Evolutionary conservation across 768 basidiomycete genomes (phyloP).

Genomic region (Baorangia bicolor): DNA sequence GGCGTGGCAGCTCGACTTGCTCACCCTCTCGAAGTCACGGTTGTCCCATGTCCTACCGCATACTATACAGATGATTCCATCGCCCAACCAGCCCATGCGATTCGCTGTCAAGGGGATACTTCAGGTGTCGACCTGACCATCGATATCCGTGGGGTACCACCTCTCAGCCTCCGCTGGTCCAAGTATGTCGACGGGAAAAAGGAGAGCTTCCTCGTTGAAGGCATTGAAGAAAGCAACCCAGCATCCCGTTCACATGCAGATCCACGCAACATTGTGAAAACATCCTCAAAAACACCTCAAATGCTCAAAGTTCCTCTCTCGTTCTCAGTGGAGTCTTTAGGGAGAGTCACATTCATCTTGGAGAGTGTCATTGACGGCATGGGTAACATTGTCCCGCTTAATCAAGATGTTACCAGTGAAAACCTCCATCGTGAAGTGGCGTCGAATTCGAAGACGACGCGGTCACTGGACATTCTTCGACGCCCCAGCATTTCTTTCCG

Average conservation of each 20-base stretch:
- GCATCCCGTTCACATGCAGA: conserved; percentile 30
- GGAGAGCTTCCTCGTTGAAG: conserved; percentile 79
- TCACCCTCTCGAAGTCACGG: conserved; percentile 57
- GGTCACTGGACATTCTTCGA: conserved; percentile 68
- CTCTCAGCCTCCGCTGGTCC: conserved; percentile 75
- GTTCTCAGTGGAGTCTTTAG: conserved; percentile 59
- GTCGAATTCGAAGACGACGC: conserved; percentile 46
- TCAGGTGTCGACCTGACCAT: conserved; percentile 56
- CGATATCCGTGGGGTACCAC: conserved; percentile 70
- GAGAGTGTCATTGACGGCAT: conserved; percentile 82
- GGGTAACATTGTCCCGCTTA: conserved; percentile 67
- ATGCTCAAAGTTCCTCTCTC: conserved; percentile 67
- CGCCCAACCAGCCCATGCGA: conserved; percentile 36
- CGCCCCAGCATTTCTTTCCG: conserved; percentile 73
- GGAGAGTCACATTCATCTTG: conserved; percentile 69
- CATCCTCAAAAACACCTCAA: conserved; percentile 42
- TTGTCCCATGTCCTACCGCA: conserved; percentile 82
- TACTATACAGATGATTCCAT: conserved; percentile 52
- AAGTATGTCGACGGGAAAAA: conserved; percentile 62
- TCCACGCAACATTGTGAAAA: conserved; percentile 21
- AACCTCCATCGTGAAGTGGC: conserved; percentile 23
- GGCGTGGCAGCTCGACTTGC: conserved; percentile 73
- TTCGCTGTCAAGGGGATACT: conserved; percentile 72
- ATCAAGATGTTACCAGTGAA: conserved; percentile 30
- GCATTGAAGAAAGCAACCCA: conserved; percentile 64